Conservation (phyloP, 805 yeast species). For the Cyberlindnera maritima region DNA sequence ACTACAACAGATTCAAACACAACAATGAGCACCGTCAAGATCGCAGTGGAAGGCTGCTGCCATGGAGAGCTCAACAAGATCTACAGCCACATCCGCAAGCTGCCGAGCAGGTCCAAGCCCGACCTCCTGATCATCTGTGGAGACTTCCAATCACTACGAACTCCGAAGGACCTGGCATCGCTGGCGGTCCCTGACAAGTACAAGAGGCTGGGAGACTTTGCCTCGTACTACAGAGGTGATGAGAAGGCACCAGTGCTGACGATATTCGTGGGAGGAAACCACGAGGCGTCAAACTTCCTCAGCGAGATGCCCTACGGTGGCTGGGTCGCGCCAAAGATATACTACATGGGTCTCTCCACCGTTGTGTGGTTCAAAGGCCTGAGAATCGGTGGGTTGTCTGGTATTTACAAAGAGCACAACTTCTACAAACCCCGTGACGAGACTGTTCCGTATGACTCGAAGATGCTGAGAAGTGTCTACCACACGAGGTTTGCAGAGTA, state of each 20-base stretch:
- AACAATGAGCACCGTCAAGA: slow-evolving; percentile 19
- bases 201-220: slow-evolving; percentile 74
- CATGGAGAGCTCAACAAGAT: slow-evolving; percentile 75
- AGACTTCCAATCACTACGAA: slow-evolving; percentile 83
- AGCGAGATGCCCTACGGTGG: slow-evolving; percentile 81
- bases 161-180: slow-evolving; percentile 58
- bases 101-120: slow-evolving; percentile 30
- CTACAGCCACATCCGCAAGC: slow-evolving; percentile 36
- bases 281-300: slow-evolving; percentile 81
- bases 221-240: slow-evolving; percentile 59
- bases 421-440: slow-evolving; percentile 41
- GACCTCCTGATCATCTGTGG: slow-evolving; percentile 81
- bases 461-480: slow-evolving; percentile 60
- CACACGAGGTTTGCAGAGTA: slow-evolving; percentile 60
- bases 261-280: slow-evolving; percentile 91
- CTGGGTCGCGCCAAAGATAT: slow-evolving; percentile 87
- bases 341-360: slow-evolving; percentile 77
- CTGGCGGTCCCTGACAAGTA: slow-evolving; percentile 82
- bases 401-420: slow-evolving; percentile 64
- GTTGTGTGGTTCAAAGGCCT: slow-evolving; percentile 74
- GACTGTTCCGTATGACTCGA: slow-evolving; percentile 45
- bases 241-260: slow-evolving; percentile 72
- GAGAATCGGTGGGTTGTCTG: slow-evolving; percentile 78
- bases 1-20: not conserved
- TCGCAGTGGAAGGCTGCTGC: slow-evolving; percentile 88